These are phyloP conservation scores for Rhodofomes roseus DNA, from an alignment of 1,284 basidiomycete genomes.

Conservation along the genomic window DNA sequence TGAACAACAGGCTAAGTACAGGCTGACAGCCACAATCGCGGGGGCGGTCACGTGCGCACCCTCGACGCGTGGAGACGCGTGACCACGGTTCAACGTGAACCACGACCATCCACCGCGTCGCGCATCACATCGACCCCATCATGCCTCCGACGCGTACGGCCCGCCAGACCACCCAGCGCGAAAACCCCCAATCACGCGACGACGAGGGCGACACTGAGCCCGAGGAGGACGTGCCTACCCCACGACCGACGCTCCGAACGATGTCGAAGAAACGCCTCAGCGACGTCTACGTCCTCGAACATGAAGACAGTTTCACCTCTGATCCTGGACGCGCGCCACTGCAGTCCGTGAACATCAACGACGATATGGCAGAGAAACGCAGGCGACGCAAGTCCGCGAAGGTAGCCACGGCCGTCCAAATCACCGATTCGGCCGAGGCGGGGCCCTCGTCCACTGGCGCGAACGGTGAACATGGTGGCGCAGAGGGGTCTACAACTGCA, in stretches of 20 bases:
- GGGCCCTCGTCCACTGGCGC: constrained; percentile 47
- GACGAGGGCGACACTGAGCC: constrained; percentile 28
- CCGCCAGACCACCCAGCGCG: constrained; percentile 8
- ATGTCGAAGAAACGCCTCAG: constrained; percentile 57
- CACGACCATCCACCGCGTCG: constrained; percentile 2
- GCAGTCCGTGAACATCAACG: constrained; percentile 68
- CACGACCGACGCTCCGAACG: constrained; percentile 17
- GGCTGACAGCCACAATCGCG: neutral
- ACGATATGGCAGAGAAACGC: constrained; percentile 77
- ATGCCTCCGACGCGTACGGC: constrained; percentile 26
- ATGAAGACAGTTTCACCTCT: constrained; percentile 47
- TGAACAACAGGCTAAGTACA: neutral
- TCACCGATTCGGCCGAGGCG: constrained; percentile 47
- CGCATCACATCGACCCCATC: neutral
- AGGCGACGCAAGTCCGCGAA: constrained; percentile 72
- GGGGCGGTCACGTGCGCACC: constrained; percentile 18
- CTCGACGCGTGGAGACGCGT: constrained; percentile 19
- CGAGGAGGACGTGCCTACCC: constrained; percentile 18
- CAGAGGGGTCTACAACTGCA: constrained; percentile 37
- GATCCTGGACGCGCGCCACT: constrained; percentile 46
- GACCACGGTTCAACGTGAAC: constrained; percentile 21
- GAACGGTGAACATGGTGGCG: constrained; percentile 27
- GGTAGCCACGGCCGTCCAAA: constrained; percentile 26
- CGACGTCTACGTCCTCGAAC: constrained; percentile 43
- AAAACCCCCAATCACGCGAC: constrained; percentile 18